A percentile compares a stretch with the other conserved stretches of the same genome.
Conservation (phyloP, 2,329 filamentous ascomycete genomes). For the Calycina herbarum region DNA sequence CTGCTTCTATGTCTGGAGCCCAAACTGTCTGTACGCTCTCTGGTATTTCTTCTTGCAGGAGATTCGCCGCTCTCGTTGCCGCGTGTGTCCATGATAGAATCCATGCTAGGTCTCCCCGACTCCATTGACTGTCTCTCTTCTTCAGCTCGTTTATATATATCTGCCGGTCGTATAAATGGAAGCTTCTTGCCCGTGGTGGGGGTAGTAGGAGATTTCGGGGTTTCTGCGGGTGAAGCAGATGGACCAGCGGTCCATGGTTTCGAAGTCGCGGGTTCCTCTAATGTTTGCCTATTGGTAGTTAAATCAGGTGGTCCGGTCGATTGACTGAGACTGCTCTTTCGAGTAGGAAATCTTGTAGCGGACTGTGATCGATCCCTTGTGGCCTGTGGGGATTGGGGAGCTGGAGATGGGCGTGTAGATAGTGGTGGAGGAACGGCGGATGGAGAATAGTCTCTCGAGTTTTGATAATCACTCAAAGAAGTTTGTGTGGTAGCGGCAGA, state of each 20-base stretch:
- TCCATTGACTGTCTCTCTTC: slow-evolving; percentile 64
- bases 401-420: slow-evolving; percentile 44
- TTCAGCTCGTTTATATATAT: slow-evolving; percentile 72
- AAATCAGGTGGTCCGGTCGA: slow-evolving; percentile 36
- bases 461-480: slow-evolving; percentile 38
- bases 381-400: slow-evolving; percentile 40
- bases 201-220: slow-evolving; percentile 36
- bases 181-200: slow-evolving; percentile 49
- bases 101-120: slow-evolving; percentile 56
- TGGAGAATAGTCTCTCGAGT: slow-evolving; percentile 51
- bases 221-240: slow-evolving; percentile 42
- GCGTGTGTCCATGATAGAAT: slow-evolving; percentile 44
- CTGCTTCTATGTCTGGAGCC: slow-evolving; percentile 22
- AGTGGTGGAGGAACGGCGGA: slow-evolving; percentile 52
- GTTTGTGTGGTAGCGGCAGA: slow-evolving; percentile 31
- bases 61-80: slow-evolving; percentile 33
- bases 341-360: slow-evolving; percentile 52
- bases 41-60: slow-evolving; percentile 26
- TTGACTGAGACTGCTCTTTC: slow-evolving; percentile 62
- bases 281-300: neutral
- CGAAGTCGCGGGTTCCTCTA: slow-evolving; percentile 21
- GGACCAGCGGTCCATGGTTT: slow-evolving; percentile 38
- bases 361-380: slow-evolving; percentile 33
- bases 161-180: slow-evolving; percentile 70
- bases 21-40: slow-evolving; percentile 26